phyloP scores from a whole-genome alignment of 805 yeast species.

The Pachysolen tannophilus region DNA sequence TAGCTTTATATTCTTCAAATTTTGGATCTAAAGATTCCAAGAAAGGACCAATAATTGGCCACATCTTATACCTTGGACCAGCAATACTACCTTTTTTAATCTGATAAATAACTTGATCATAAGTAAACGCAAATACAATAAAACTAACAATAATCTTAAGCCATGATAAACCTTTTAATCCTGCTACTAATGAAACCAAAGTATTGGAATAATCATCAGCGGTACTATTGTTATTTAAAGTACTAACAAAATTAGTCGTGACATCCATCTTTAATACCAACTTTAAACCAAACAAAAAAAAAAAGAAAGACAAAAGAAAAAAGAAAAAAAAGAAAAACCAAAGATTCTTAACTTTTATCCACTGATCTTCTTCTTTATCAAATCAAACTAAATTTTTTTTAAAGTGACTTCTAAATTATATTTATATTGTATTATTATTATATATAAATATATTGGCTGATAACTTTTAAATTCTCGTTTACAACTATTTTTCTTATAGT shows the following conservation, averaged over 20 bases:
- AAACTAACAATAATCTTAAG: constrained; percentile 41
- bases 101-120: constrained; percentile 76
- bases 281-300: too few relatives aligned
- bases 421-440: too few relatives aligned
- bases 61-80: constrained; percentile 80
- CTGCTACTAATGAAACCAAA: constrained; percentile 9
- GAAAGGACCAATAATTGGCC: constrained; percentile 97
- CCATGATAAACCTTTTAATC: constrained; percentile 35
- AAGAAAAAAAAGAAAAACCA: too few relatives aligned
- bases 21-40: constrained; percentile 92
- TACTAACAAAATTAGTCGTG: constrained; percentile 9
- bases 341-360: too few relatives aligned
- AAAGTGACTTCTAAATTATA: too few relatives aligned
- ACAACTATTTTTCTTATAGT: too few relatives aligned
- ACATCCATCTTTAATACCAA: too few relatives aligned
- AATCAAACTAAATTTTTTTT: too few relatives aligned
- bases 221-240: constrained; percentile 1
- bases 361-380: too few relatives aligned
- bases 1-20: constrained; percentile 84
- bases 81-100: constrained; percentile 79
- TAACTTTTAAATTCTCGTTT: too few relatives aligned
- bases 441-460: too few relatives aligned
- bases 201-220: constrained; percentile 1
- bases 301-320: too few relatives aligned
- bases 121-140: constrained; percentile 41